These are phyloP conservation scores for Corchorus capsularis DNA, from an alignment of 345 rosid species.

Conservation along the genomic window DNA sequence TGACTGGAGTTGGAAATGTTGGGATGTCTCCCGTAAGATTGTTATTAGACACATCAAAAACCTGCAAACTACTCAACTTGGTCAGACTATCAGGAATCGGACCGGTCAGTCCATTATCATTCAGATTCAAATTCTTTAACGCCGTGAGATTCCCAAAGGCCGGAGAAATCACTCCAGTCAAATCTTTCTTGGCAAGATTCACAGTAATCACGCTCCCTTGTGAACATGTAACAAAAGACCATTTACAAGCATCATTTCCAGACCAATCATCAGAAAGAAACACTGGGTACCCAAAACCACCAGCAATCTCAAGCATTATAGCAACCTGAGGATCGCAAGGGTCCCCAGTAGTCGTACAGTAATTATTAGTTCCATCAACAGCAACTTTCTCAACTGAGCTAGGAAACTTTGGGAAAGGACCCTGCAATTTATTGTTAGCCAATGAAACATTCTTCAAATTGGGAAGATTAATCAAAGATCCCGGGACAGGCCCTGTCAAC, in stretches of 20 bases:
- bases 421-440: conserved; percentile 73
- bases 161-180: conserved; percentile 64
- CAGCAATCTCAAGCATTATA: conserved; percentile 58
- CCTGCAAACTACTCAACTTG: conserved; percentile 41
- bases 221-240: conserved; percentile 57
- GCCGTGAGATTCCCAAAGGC: conserved; percentile 54
- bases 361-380: conserved; percentile 41
- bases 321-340: conserved; percentile 65
- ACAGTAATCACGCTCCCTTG: conserved; percentile 39
- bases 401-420: conserved; percentile 54
- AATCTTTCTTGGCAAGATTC: conserved; percentile 49
- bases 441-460: conserved; percentile 49
- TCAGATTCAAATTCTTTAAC: conserved; percentile 52
- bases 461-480: conserved; percentile 38
- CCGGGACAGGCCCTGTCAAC: conserved; percentile 66
- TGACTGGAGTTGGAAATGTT: conserved; percentile 38
- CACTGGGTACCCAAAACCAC: conserved; percentile 63
- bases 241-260: conserved; percentile 71
- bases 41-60: conserved; percentile 72
- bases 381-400: conserved; percentile 25
- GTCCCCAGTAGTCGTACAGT: conserved; percentile 39
- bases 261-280: conserved; percentile 64
- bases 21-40: conserved; percentile 64
- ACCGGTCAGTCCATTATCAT: conserved; percentile 62
- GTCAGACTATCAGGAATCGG: conserved; percentile 61